Evolutionary conservation across 2,329 filamentous ascomycete species (phyloP), one percentile per base, ranked within the genome.

Genomic region (Exophiala calicioides): DNA sequence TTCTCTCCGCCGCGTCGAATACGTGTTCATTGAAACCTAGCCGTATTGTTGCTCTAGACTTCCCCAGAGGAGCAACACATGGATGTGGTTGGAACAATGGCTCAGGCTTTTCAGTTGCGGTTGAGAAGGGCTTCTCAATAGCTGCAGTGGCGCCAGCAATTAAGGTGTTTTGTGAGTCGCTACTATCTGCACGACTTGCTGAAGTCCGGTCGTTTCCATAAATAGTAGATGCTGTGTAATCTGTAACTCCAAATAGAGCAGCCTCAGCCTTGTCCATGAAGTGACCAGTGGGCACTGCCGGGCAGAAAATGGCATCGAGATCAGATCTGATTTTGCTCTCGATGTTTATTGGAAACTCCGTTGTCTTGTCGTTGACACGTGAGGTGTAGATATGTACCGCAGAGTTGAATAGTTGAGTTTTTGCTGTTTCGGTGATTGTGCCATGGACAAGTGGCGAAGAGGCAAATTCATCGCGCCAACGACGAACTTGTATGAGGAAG

Each of bases 321-420:
- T 30, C 21, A 26, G 44, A 45, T n/a, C 49, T 45, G n/a, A 48
- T 46, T 15, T 30, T 50, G 15, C 34, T 44, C 30, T 41, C 33
- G 13, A 53, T 68, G 61, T 85, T 85, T 64, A 85, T 73, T 33
- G 79, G 79, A 53, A 83, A 83, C 45, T 79, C 74, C 35, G 81
- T 79, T 21, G 77, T 76, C 5, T 71, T 69, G 4, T 74, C 70
- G 57, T 75, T 75, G 60, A 84, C 72, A 56, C 80, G 80, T 30
- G 73, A 71, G 33, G 69, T 68, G 61, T 81, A 84, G 53, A 84
- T 81, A 33, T 71, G 65, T 1, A 82, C 65, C 0, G 79, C 81
- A 9, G 71, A 63, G 40, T 75, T 76, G 63, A 77, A 84, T 26
- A 32, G 18, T 7, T 31, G 39, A 9, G 44, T 26, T 8, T 35